Evolutionary conservation across 75 land plant species (phyloP), one percentile per base, ranked within the genome.

Genomic region (Cupressus sempervirens): DNA sequence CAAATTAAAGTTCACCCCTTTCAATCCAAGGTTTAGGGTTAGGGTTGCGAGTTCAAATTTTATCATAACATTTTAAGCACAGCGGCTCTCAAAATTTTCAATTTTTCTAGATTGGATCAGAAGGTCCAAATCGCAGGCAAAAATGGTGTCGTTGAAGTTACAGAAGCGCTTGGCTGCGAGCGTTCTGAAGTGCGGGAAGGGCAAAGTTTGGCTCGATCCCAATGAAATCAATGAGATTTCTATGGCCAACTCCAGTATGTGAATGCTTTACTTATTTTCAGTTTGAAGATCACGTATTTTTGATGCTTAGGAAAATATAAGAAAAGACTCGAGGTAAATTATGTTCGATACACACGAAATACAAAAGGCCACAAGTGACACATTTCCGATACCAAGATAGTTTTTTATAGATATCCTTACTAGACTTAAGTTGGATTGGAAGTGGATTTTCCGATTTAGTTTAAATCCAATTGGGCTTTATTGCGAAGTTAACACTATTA

Each of bases 171-270:
- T 91, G 43, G 92, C 92, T 48, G 88, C 92, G 52, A 91, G 92
- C 92, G 88, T 91, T 16, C 92, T 91, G 77, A 86, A 91, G 86
- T 91, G 92, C 68, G 92, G 92, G 2, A 84, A 84, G 76, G 93
- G 92, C 45, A 91, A 91, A 85, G 93, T 92, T 34, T 92, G 93
- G 93, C 93, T 92, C 50, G 93, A 92, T 84, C 93, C 93, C 65
- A 92, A 92, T 91, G 93, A 92, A 83, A 87, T 87, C 83, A 92
- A 87, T 72, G 93, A 92, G 83, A 91, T 92, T 83, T 92, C 93
- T 86, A 92, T 92, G 93, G 93, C 93, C 82, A 92, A 92, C 83
- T 88, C 90, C 13, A 82, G 93, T 87, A 87, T 74, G 88, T 14
- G 26, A 77, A 18, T 54, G 11, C 65, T 30, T 82, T 1, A 84